A percentile compares a stretch with the other conserved stretches of the same genome.
Conservation (phyloP, 2,329 filamentous ascomycete genomes). For the Claviceps paspali region DNA sequence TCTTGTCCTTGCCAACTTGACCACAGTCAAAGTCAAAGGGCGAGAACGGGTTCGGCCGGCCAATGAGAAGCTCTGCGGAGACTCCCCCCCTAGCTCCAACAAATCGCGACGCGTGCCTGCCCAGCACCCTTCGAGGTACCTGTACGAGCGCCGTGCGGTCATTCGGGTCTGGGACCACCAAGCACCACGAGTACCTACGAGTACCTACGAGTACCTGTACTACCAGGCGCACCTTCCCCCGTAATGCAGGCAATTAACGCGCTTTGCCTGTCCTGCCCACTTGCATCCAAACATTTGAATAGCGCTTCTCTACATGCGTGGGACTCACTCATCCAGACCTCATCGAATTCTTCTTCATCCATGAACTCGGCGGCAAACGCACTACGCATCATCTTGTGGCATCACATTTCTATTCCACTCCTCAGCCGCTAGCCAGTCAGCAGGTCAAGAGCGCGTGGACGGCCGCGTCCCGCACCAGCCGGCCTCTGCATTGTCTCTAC, state of each 20-base stretch:
- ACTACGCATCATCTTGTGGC: neutral
- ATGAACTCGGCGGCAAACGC: neutral
- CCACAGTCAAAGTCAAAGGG: too few relatives aligned
- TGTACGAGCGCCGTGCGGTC: too few relatives aligned
- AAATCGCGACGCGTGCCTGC: constrained; percentile 2
- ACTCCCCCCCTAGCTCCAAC: neutral
- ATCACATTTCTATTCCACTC: neutral
- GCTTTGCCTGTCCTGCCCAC: neutral
- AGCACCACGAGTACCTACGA: too few relatives aligned
- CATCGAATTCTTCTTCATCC: neutral
- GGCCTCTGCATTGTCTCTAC: too few relatives aligned
- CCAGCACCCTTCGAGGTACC: neutral
- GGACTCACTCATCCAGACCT: neutral
- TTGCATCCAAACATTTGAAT: neutral
- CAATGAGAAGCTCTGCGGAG: constrained; percentile 1
- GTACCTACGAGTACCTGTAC: too few relatives aligned
- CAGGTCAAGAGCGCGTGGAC: neutral
- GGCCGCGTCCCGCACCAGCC: neutral
- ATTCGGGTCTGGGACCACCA: too few relatives aligned
- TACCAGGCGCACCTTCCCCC: too few relatives aligned
- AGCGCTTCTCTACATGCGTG: neutral
- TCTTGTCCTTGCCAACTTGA: too few relatives aligned
- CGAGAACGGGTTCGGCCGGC: too few relatives aligned
- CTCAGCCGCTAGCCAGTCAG: neutral
- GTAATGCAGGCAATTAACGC: constrained; percentile 9